Base-by-base conservation (phyloP, 257 asterid species). In the Nicotiana noctiflora region DNA sequence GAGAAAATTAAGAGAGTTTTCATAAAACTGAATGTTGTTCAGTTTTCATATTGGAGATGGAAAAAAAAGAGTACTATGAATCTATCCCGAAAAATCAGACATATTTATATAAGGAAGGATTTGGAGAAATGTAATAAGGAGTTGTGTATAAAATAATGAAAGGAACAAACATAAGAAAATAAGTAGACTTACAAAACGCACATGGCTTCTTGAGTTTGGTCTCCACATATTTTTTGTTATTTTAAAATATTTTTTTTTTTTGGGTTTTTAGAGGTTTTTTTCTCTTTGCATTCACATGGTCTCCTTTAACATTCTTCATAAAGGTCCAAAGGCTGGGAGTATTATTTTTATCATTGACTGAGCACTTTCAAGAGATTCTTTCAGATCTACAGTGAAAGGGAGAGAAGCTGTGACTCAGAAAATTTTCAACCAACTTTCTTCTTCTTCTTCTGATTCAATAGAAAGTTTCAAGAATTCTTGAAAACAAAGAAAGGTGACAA, bases 221-320 rank as follows among this genome's bases (percentile, higher is more conserved):
- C 60, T 72, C 60, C 60, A 77, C 65, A 32, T 17, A 78, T 65
- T 46, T 44, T 82, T 68, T 78, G 8, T 31, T 68, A 60, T 25
- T 21, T 23, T 5, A 1, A 18, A 57, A 32, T 17, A 78, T 53
- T 46, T 44, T 77, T 68, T 67, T 4, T 29, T 68, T 40, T 40
- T 40, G 49, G 49, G 2, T 37, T 37, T 37, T 37, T 37, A 8
- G 46, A 6, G 46, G 29, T 63, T 72, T 57, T 25, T 64, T 81
- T 66, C 63, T 4, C 23, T 81, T 63, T 14, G 68, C 15, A 75
- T 63, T 87, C 94, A 89, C 94, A 89, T 89, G 93, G 87, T 67
- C 81, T 87, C 89, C 91, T 89, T 88, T 83, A 49, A 81, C 81
- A 57, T 90, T 89, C 87, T 81, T 79, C 82, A 77, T 87, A 72